These are phyloP conservation scores for Geosmithia flava DNA, from an alignment of 2,329 filamentous ascomycete species.

Conservation along the genomic window DNA sequence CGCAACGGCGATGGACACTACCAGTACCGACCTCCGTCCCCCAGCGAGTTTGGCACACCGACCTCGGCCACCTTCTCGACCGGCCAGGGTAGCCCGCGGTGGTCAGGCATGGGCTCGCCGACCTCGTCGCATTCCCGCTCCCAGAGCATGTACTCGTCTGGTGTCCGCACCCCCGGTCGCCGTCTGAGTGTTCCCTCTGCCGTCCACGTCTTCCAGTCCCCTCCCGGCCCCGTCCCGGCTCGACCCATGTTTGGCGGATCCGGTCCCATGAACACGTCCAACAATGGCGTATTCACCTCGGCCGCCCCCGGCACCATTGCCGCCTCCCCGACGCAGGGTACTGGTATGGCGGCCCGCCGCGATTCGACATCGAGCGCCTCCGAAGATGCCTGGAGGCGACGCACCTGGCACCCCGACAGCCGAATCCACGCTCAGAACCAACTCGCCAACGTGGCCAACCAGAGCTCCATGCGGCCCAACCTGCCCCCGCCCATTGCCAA, in stretches of 20 bases:
- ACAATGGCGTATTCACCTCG: slow-evolving; percentile 40
- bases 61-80: slow-evolving; percentile 74
- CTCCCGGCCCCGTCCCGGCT: slow-evolving; percentile 44
- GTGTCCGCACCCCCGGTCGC: slow-evolving; percentile 54
- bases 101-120: slow-evolving; percentile 61
- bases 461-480: slow-evolving; percentile 44
- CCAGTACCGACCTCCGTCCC: slow-evolving; percentile 51
- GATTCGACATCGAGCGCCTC: slow-evolving; percentile 50
- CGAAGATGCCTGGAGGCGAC: slow-evolving; percentile 68
- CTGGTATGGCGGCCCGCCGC: slow-evolving; percentile 42
- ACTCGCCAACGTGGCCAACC: slow-evolving; percentile 63
- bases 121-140: slow-evolving; percentile 55
- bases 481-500: slow-evolving; percentile 36
- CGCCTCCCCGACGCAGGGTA: slow-evolving; percentile 51
- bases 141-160: slow-evolving; percentile 57
- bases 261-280: slow-evolving; percentile 41
- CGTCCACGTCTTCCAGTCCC: slow-evolving; percentile 54
- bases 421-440: slow-evolving; percentile 45
- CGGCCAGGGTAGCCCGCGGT: slow-evolving; percentile 65
- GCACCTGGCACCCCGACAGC: slow-evolving; percentile 85
- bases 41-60: slow-evolving; percentile 68
- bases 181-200: slow-evolving; percentile 74
- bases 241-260: slow-evolving; percentile 40
- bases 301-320: slow-evolving; percentile 44
- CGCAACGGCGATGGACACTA: slow-evolving; percentile 48